phyloP scores from a whole-genome alignment of 306 rosid species.

The Chamaecrista fasciculata region DNA sequence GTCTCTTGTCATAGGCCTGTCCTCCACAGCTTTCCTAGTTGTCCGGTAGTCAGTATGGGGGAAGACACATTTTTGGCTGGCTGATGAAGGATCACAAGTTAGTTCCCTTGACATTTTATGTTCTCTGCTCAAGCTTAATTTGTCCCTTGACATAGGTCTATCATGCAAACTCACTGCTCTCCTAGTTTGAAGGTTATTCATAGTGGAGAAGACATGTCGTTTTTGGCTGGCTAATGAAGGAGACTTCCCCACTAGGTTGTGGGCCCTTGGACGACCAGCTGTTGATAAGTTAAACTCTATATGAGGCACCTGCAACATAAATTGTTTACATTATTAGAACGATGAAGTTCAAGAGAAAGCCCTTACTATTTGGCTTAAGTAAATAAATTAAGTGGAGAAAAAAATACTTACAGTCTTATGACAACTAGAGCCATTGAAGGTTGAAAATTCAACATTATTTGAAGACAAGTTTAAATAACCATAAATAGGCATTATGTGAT shows the following conservation, averaged over 20 bases:
- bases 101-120: conserved; percentile 47
- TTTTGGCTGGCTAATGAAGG: conserved; percentile 43
- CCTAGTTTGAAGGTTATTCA: conserved; percentile 39
- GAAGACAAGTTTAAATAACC: neutral
- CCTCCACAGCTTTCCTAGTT: neutral
- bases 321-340: conserved; percentile 7
- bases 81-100: conserved; percentile 55
- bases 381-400: neutral
- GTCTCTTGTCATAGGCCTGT: conserved; percentile 32
- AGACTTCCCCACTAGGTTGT: conserved; percentile 39
- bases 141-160: conserved; percentile 37
- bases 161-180: conserved; percentile 42
- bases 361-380: neutral
- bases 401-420: neutral
- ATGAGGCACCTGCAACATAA: conserved; percentile 47
- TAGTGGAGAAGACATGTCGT: conserved; percentile 28
- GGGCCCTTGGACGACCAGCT: conserved; percentile 37
- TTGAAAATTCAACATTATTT: neutral
- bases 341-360: neutral
- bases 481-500: neutral
- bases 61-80: neutral
- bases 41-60: neutral
- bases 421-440: neutral
- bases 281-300: conserved; percentile 45
- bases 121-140: conserved; percentile 39